Evolutionary conservation across 106 monocot genomes (phyloP).

Genomic region (Dendrobium nobile): DNA sequence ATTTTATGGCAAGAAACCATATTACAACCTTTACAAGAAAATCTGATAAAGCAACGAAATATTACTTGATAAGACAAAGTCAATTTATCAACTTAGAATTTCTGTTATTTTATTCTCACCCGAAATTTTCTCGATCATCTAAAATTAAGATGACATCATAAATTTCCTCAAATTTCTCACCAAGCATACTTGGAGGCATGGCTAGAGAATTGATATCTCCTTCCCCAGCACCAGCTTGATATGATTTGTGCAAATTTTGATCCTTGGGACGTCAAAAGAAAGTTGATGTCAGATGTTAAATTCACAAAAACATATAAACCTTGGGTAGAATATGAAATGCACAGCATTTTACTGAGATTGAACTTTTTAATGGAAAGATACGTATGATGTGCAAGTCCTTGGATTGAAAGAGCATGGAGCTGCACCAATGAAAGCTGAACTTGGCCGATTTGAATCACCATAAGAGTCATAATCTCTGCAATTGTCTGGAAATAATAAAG

Average conservation of each 20-base stretch:
- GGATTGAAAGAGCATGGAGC: slow-evolving; percentile 18
- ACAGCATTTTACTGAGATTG: background rate
- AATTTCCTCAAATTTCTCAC: slow-evolving; percentile 63
- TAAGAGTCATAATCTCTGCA: background rate
- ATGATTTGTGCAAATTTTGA: slow-evolving; percentile 15
- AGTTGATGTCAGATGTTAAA: background rate
- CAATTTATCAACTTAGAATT: background rate
- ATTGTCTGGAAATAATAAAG: slow-evolving; percentile 16
- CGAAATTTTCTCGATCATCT: slow-evolving; percentile 96
- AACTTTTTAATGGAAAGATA: slow-evolving; percentile 16
- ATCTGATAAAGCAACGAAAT: background rate
- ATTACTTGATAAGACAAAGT: background rate
- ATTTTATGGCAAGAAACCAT: background rate
- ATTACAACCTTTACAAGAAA: background rate
- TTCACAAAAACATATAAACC: background rate
- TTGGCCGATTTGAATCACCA: slow-evolving; percentile 5
- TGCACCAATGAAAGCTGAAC: slow-evolving; percentile 11
- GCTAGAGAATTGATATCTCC: slow-evolving; percentile 25
- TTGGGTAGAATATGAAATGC: background rate
- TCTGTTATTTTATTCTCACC: slow-evolving; percentile 40
- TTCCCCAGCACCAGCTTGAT: slow-evolving; percentile 14
- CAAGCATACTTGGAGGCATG: slow-evolving; percentile 53
- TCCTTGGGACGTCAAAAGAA: slow-evolving; percentile 13
- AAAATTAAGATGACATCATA: slow-evolving; percentile 89
- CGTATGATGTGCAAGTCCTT: slow-evolving; percentile 44